Evolutionary conservation across 345 rosid genomes (phyloP).

Genomic region (Abelmoschus esculentus): DNA sequence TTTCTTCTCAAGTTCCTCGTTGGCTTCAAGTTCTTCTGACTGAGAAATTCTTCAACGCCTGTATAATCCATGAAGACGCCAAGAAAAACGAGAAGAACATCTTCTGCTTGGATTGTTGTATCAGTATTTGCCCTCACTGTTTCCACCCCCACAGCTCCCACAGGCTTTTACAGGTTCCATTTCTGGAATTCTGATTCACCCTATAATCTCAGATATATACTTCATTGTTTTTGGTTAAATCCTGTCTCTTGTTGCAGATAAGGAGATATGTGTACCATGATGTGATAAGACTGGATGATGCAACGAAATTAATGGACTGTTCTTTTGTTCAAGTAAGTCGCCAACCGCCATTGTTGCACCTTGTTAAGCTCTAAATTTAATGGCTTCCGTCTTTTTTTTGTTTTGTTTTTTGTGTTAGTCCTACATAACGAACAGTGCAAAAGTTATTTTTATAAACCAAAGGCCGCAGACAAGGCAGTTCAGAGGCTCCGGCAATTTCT

Average conservation of each 20-base stretch:
- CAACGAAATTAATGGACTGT: slow-evolving; percentile 66
- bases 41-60: slow-evolving; percentile 82
- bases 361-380: neutral
- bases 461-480: slow-evolving; percentile 60
- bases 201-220: too few relatives aligned
- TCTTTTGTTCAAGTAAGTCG: slow-evolving; percentile 60
- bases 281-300: slow-evolving; percentile 63
- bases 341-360: neutral
- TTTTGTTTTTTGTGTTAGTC: slow-evolving; percentile 31
- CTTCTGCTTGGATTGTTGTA: slow-evolving; percentile 70
- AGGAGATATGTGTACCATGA: slow-evolving; percentile 85
- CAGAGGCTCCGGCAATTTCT: slow-evolving; percentile 60
- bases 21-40: slow-evolving; percentile 57
- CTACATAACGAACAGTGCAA: slow-evolving; percentile 70
- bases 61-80: slow-evolving; percentile 47
- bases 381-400: neutral
- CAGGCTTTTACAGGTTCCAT: slow-evolving; percentile 64
- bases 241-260: slow-evolving; percentile 35
- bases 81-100: slow-evolving; percentile 85
- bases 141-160: slow-evolving; percentile 57
- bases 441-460: slow-evolving; percentile 78
- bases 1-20: slow-evolving; percentile 25
- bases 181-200: too few relatives aligned
- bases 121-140: slow-evolving; percentile 79
- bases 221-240: neutral